Conservation (phyloP, 257 asterid genomes). For the Avicennia marina region DNA sequence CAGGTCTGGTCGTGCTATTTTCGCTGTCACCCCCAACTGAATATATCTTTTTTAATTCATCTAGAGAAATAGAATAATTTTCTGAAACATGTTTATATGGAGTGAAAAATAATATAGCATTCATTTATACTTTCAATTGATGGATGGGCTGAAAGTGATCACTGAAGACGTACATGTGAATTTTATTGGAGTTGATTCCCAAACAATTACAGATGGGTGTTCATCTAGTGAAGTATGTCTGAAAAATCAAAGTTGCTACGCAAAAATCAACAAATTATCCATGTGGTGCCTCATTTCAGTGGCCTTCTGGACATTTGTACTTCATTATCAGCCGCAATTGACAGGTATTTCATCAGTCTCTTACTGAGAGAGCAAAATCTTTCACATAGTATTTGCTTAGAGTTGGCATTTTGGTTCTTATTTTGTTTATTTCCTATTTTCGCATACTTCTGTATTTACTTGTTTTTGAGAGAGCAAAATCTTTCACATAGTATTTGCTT, state of each 20-base stretch:
- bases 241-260: conserved; percentile 6
- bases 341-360: conserved; percentile 26
- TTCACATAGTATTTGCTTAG: background rate
- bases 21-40: conserved; percentile 18
- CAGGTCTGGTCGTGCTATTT: conserved; percentile 30
- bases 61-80: conserved; percentile 24
- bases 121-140: conserved; percentile 10
- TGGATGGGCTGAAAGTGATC: conserved; percentile 21
- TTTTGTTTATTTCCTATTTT: no score
- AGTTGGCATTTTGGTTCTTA: conserved; percentile 7
- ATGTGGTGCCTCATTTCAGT: background rate
- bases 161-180: conserved; percentile 19
- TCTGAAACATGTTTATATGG: conserved; percentile 17
- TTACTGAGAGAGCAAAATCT: background rate
- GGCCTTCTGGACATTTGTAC: conserved; percentile 14
- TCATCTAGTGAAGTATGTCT: background rate
- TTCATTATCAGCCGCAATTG: conserved; percentile 2
- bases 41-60: conserved; percentile 19
- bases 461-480: no score
- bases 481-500: no score
- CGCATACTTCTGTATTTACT: no score
- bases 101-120: conserved; percentile 15
- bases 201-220: conserved; percentile 10
- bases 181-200: conserved; percentile 20
- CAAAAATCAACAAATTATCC: background rate